Evolutionary conservation across 768 basidiomycete genomes (phyloP).

Genomic region (Lentinula sp.): DNA sequence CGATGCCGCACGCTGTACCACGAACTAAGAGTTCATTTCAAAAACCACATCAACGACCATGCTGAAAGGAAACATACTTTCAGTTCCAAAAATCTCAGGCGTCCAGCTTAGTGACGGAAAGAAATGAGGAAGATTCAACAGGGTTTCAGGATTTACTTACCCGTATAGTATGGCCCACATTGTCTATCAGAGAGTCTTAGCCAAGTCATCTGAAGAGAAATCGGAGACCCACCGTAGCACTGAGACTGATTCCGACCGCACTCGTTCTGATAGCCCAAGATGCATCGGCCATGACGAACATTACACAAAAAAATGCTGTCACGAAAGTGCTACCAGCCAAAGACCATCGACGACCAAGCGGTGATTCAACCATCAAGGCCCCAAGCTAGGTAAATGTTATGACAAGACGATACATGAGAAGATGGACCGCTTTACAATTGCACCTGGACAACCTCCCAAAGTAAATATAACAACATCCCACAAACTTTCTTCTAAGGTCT

Average conservation of each 20-base stretch:
- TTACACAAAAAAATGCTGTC: constrained; percentile 68
- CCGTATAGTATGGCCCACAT: constrained; percentile 91
- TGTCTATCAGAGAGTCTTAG: constrained; percentile 30
- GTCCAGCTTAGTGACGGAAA: constrained; percentile 49
- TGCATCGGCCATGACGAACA: constrained; percentile 57
- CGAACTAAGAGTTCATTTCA: constrained; percentile 41
- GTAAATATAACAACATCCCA: constrained; percentile 89
- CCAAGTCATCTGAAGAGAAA: background rate
- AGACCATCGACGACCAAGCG: constrained; percentile 64
- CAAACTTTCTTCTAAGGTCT: constrained; percentile 54
- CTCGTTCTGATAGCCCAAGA: constrained; percentile 57
- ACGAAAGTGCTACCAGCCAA: constrained; percentile 70
- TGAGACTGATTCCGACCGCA: constrained; percentile 73
- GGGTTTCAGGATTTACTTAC: constrained; percentile 13
- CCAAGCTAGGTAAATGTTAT: constrained; percentile 49
- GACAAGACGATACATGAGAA: constrained; percentile 4
- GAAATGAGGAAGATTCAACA: background rate
- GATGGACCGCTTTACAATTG: constrained; percentile 46
- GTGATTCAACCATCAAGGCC: constrained; percentile 74
- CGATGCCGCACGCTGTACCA: constrained; percentile 85
- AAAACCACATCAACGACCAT: background rate
- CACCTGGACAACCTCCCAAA: constrained; percentile 78
- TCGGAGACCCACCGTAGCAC: constrained; percentile 49
- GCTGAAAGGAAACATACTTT: constrained; percentile 34
- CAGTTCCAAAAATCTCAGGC: constrained; percentile 80